Conservation (phyloP, 208 protist species). For the Trichomonas vaginalis region DNA sequence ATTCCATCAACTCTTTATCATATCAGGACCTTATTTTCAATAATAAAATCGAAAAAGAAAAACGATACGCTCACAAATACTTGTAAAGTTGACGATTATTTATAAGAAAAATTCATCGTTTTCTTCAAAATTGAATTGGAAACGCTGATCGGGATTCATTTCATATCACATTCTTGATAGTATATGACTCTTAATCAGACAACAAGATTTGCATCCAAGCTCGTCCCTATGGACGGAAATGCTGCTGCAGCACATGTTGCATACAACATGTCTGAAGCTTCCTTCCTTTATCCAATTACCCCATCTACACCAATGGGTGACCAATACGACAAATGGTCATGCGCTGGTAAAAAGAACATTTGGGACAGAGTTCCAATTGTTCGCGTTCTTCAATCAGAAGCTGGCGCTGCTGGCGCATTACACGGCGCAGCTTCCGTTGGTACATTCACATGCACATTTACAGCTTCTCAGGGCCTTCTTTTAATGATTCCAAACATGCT, state of each 20-base stretch:
- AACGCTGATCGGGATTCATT: neutral
- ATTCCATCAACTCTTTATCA: no score
- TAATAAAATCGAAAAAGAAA: no score
- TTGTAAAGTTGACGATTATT: neutral
- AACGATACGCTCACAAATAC: neutral
- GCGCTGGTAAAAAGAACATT: constrained; percentile 35
- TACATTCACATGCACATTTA: constrained; percentile 48
- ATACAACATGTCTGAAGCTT: constrained; percentile 39
- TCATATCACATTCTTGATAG: neutral
- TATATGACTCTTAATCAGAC: neutral
- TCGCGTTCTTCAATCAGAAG: constrained; percentile 48
- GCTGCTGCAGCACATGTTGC: constrained; percentile 43
- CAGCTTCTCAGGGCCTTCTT: constrained; percentile 52
- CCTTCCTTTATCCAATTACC: constrained; percentile 56
- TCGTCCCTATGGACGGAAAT: constrained; percentile 46
- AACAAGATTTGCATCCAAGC: neutral
- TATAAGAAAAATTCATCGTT: neutral
- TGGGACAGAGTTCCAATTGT: constrained; percentile 42
- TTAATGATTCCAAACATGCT: constrained; percentile 62
- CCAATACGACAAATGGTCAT: constrained; percentile 40
- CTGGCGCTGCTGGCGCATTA: constrained; percentile 47
- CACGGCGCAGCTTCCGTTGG: constrained; percentile 42
- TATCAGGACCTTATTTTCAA: no score
- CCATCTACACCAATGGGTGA: constrained; percentile 53
- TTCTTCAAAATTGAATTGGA: neutral